Evolutionary conservation across 164 flowering plant genomes (phyloP), one percentile per base, ranked within the genome.

Genomic region (Magnolia kwangsiensis): DNA sequence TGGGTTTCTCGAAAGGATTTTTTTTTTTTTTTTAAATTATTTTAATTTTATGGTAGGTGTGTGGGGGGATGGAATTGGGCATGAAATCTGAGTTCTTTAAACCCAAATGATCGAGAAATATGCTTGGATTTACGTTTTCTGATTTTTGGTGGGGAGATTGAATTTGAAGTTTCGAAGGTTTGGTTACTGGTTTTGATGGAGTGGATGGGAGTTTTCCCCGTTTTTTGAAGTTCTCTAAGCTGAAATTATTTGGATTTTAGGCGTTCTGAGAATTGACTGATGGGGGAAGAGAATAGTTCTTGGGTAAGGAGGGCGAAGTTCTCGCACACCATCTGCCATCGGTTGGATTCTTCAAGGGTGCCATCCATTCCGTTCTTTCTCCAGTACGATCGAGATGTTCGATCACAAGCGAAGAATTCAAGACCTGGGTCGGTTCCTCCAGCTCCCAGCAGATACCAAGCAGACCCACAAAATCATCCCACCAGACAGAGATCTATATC

Each of bases 251-350:
- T 73, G 75, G 5, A 9, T 63, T 9, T 37, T 37, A 76, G 78
- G 16, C 11, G 16, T 29, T 71, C 20, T 63, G 6, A 1, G 23
- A 65, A 10, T 18, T 29, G 29, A 29, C 11, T 8, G 14, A 90
- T 89, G 95, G 94, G 80, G 14, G 97, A 89, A 50, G 91, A 87
- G 66, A 80, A 78, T 74, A 83, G 61, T 80, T 94, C 98, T 76
- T 92, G 95, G 98, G 78, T 94, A 0, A 89, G 96, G 82, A 89
- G 97, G 81, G 84, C 91, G n/a, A 94, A 90, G 14, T 94, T 86
- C 72, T 90, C 97, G 51, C 89, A 89, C 69, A 89, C 97, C 0
- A 84, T 90, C 63, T 91, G 80, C 80, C 90, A 90, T 75, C 80
- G 97, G 31, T 77, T 85, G 70, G 93, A 91, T 75, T 72, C 89